phyloP scores from a whole-genome alignment of 345 rosid species.

The Eucalyptus fibrosa region DNA sequence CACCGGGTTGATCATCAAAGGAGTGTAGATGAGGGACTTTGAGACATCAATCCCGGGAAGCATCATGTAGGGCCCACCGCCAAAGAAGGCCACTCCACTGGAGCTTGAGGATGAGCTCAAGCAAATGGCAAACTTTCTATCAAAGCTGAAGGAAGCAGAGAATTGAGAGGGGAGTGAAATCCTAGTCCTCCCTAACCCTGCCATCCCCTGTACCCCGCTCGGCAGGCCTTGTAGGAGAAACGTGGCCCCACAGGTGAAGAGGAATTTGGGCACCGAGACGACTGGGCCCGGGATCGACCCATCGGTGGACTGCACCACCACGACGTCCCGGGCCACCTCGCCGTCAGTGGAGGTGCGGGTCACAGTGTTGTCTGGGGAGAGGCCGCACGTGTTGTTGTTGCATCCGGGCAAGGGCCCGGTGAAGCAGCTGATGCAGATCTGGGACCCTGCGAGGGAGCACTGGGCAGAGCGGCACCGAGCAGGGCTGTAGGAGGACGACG shows the following conservation, averaged over 20 bases:
- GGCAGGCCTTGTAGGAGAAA: constrained; percentile 7
- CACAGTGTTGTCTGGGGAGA: constrained; percentile 18
- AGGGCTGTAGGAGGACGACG: constrained; percentile 25
- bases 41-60: constrained; percentile 21
- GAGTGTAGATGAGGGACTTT: constrained; percentile 20
- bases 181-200: constrained; percentile 17
- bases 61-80: constrained; percentile 12
- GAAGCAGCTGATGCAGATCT: constrained; percentile 6
- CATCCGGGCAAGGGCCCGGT: constrained; percentile 28
- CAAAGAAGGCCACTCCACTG: constrained; percentile 17
- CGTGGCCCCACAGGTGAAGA: constrained; percentile 11
- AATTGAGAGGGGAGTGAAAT: constrained; percentile 13
- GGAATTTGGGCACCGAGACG: constrained; percentile 12
- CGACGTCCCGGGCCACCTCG: constrained; percentile 19
- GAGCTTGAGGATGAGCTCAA: constrained; percentile 6
- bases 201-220: not conserved
- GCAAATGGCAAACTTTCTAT: constrained; percentile 20
- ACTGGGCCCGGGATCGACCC: constrained; percentile 23
- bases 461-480: constrained; percentile 16
- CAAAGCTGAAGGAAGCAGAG: constrained; percentile 6
- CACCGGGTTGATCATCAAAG: constrained; percentile 19
- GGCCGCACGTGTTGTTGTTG: constrained; percentile 29
- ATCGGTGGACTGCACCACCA: constrained; percentile 21
- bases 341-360: constrained; percentile 3
- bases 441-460: constrained; percentile 16